Evolutionary conservation across 116 monocot genomes (phyloP).

Genomic region (Papilionanthe hybrid): DNA sequence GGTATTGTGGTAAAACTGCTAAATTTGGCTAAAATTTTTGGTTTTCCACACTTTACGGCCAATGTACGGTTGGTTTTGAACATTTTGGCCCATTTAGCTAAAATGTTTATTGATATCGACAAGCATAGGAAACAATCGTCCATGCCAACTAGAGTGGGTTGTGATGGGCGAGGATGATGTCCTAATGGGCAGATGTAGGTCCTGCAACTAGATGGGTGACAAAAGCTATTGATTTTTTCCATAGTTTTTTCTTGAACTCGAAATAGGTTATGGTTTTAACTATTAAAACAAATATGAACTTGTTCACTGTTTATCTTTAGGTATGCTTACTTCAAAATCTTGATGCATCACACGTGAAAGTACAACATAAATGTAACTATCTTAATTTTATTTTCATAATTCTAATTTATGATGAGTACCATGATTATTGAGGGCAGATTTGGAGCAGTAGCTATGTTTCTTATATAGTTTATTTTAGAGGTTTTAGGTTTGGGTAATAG

Average conservation of each 20-base stretch:
- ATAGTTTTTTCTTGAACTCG: not conserved
- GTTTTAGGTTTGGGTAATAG: not conserved
- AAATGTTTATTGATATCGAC: not conserved
- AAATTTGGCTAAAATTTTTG: not conserved
- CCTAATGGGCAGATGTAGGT: not conserved
- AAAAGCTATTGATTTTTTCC: not conserved
- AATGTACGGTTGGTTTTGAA: not conserved
- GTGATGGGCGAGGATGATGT: not conserved
- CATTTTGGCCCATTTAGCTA: not conserved
- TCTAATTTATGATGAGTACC: not conserved
- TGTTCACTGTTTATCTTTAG: not conserved
- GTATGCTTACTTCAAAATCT: not conserved
- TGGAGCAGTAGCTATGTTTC: not conserved
- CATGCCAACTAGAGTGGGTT: too few relatives aligned
- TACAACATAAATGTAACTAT: not conserved
- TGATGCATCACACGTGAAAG: not conserved
- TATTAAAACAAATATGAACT: not conserved
- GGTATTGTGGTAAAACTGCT: slow-evolving; percentile 5
- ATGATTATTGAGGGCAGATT: not conserved
- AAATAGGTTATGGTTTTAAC: not conserved
- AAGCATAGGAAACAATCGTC: too few relatives aligned
- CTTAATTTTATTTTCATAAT: not conserved
- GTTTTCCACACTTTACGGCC: not conserved
- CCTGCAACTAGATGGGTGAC: not conserved
- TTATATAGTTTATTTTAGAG: not conserved